Base-by-base conservation (phyloP, 345 rosid species). In the Pseudoturritis turrita region DNA sequence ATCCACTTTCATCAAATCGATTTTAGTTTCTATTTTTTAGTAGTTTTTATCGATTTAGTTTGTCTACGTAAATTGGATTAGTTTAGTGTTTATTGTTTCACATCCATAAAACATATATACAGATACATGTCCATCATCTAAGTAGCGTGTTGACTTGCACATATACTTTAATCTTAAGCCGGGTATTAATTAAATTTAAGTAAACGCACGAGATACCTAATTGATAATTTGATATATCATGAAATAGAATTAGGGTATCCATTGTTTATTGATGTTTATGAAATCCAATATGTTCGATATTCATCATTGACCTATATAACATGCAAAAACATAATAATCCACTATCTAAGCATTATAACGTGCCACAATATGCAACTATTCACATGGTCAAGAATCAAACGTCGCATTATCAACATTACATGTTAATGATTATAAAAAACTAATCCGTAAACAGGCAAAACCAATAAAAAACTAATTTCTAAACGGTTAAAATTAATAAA, bases 301-400 rank as follows among this genome's bases (percentile, higher is more conserved):
- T 19, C 25, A 72, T 64, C 50, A 49, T 55, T 55, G 63, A 72
- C 29, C 17, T 71, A 56, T 21, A 72, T 43, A 62, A 72, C 77
- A 73, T 73, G 77, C 71, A 55, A 19, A 65, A 36, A 65, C 43
- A 73, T 6, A 22, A 73, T 64, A 43, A 65, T 55, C 77, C 77
- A 64, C 71, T 65, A 64, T 64, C 25, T 55, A 73, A 55, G 77
- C 77, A 64, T 56, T 73, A 73, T 45, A 54, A 64, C 40, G 56
- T 63, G 71, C 50, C 26, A 54, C 55, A 62, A 43, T n/a, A 13
- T 26, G 50, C 51, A 71, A 47, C 10, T 36, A 18, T 55, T 64
- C 71, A 73, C 77, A 73, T 73, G 71, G 71, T 44, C 51, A 53
- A 41, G 46, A 53, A 46, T 62, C 36, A 72, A 72, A 33, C 29